Evolutionary conservation across 805 yeast species (phyloP).

Genomic region (Saccharomycopsis sp.): DNA sequence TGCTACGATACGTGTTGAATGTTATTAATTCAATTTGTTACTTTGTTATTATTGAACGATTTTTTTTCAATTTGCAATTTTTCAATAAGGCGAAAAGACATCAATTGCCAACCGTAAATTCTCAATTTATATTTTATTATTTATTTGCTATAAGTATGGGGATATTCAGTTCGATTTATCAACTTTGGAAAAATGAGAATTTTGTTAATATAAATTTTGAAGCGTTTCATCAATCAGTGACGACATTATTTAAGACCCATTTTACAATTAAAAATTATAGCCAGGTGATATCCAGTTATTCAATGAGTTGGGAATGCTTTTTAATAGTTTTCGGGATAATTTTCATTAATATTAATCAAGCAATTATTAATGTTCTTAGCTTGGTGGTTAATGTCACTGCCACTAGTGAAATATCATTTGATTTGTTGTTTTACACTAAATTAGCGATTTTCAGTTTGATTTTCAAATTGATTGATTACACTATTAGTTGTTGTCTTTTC

Average conservation of each 20-base stretch:
- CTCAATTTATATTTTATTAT: slow-evolving; percentile 12
- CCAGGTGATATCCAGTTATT: background rate
- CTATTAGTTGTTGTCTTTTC: slow-evolving; percentile 8
- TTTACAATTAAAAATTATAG: background rate
- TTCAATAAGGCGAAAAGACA: slow-evolving; percentile 14
- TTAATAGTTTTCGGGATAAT: background rate
- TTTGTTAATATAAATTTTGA: slow-evolving; percentile 7
- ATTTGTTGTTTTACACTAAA: slow-evolving; percentile 3
- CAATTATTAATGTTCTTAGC: background rate
- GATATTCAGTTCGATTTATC: slow-evolving; percentile 4
- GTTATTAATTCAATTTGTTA: background rate
- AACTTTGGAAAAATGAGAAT: slow-evolving; percentile 10
- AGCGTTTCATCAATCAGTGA: slow-evolving; percentile 3
- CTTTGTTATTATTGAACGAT: slow-evolving; percentile 4
- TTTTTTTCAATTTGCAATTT: slow-evolving; percentile 4
- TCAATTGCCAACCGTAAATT: slow-evolving; percentile 14
- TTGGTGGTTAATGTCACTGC: slow-evolving; percentile 1
- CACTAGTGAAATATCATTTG: background rate
- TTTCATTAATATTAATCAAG: slow-evolving; percentile 3
- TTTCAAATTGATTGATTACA: slow-evolving; percentile 7
- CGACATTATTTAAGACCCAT: background rate
- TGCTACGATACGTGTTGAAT: background rate
- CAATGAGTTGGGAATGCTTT: background rate
- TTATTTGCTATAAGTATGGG: slow-evolving; percentile 7
- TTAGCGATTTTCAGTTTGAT: slow-evolving; percentile 7